Evolutionary conservation across 371 early-diverging fungal genomes (phyloP).

Genomic region (Choanephora cucurbitarum): DNA sequence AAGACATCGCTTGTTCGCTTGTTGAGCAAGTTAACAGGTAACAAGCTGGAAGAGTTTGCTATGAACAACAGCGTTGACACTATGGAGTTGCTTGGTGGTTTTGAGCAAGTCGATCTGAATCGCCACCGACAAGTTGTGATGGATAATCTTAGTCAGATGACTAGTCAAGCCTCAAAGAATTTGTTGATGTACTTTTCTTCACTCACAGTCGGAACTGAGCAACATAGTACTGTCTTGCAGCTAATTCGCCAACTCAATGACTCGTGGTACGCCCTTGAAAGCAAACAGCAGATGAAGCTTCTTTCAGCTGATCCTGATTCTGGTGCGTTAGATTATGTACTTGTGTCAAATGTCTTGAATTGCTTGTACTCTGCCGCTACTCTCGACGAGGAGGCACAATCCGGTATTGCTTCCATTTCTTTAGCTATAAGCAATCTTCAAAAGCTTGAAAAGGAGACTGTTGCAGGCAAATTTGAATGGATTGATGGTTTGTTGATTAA

Average conservation of each 20-base stretch:
- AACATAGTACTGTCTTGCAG: slow-evolving; percentile 25
- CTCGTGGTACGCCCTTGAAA: slow-evolving; percentile 44
- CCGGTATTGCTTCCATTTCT: slow-evolving; percentile 14
- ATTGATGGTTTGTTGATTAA: slow-evolving; percentile 94
- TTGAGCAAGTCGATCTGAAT: slow-evolving; percentile 91
- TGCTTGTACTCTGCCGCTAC: slow-evolving; percentile 26
- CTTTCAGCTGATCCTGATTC: slow-evolving; percentile 17
- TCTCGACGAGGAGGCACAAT: slow-evolving; percentile 26
- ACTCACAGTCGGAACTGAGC: slow-evolving; percentile 12
- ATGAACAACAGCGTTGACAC: slow-evolving; percentile 96
- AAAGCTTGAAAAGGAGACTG: slow-evolving; percentile 54
- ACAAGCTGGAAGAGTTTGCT: slow-evolving; percentile 84
- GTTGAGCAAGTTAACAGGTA: slow-evolving; percentile 81
- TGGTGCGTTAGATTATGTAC: slow-evolving; percentile 35
- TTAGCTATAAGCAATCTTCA: slow-evolving; percentile 36
- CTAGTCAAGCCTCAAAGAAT: slow-evolving; percentile 29
- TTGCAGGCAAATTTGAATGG: slow-evolving; percentile 93
- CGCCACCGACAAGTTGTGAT: slow-evolving; percentile 72
- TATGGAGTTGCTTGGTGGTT: slow-evolving; percentile 95
- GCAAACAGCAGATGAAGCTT: slow-evolving; percentile 31
- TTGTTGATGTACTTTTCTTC: slow-evolving; percentile 32
- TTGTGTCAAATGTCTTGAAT: slow-evolving; percentile 36
- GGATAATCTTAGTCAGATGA: slow-evolving; percentile 36
- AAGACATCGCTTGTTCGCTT: slow-evolving; percentile 88
- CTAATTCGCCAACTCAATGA: slow-evolving; percentile 43